These are phyloP conservation scores for Chlamydomonas sphaeroides DNA, from an alignment of 139 green algal species.

Conservation along the genomic window DNA sequence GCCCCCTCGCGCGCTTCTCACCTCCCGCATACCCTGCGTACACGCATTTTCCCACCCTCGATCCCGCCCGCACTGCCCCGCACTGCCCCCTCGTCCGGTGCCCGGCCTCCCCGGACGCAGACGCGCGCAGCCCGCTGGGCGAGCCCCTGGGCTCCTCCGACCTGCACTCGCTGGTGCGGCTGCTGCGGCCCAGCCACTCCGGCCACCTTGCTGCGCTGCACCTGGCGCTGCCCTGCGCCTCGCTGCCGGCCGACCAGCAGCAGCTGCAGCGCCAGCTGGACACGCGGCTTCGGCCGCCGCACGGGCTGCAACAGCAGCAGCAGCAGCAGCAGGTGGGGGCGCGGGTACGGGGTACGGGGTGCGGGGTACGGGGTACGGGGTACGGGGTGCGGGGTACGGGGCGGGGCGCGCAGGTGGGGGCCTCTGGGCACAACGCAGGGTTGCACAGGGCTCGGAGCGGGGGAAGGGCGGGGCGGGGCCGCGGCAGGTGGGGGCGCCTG, in stretches of 20 bases:
- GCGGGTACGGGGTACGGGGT: not conserved
- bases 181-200: conserved; percentile 43
- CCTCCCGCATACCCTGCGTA: too few species aligned
- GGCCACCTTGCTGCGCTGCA: conserved; percentile 47
- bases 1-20: too few species aligned
- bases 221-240: conserved; percentile 57
- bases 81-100: too few species aligned
- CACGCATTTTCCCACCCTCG: too few species aligned
- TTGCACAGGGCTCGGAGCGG: too few species aligned
- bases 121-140: conserved; percentile 3
- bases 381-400: not conserved
- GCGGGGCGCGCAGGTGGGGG: too few species aligned
- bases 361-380: too few species aligned
- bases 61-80: too few species aligned
- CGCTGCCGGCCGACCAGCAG: conserved; percentile 19
- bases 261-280: conserved; percentile 29
- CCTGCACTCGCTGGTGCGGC: conserved; percentile 53
- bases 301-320: not conserved
- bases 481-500: not conserved
- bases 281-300: conserved; percentile 11
- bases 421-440: too few species aligned
- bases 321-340: not conserved
- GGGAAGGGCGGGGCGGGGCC: not conserved
- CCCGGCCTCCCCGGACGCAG: conserved; percentile 8
- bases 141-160: conserved; percentile 39